Conservation (phyloP, 768 basidiomycete genomes). For the Multifurca ochricompacta region DNA sequence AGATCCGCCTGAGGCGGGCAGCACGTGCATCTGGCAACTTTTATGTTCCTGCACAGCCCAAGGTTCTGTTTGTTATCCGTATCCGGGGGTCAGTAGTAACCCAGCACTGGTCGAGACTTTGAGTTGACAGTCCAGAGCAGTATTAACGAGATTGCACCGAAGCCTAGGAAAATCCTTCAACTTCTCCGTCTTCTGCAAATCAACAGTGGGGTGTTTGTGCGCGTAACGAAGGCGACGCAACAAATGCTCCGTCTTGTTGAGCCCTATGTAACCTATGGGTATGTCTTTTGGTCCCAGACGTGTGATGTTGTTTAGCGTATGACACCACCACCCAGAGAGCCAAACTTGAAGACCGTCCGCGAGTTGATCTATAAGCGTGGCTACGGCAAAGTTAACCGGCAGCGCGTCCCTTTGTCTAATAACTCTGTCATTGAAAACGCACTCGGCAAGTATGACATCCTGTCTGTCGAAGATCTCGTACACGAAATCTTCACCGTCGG, state of each 20-base stretch:
- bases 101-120: constrained; percentile 12
- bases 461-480: constrained; percentile 94
- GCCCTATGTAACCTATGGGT: constrained; percentile 98
- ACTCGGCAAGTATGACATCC: constrained; percentile 91
- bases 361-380: constrained; percentile 99
- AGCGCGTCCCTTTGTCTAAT: constrained; percentile 91
- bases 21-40: constrained; percentile 91
- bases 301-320: background rate
- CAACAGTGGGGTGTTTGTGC: constrained; percentile 99
- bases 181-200: constrained; percentile 98
- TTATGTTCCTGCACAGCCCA: constrained; percentile 94
- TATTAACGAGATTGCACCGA: constrained; percentile 99
- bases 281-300: constrained; percentile 24
- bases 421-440: constrained; percentile 87
- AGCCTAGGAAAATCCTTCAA: constrained; percentile 98
- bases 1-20: constrained; percentile 89
- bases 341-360: constrained; percentile 93
- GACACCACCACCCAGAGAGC: constrained; percentile 49
- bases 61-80: constrained; percentile 96
- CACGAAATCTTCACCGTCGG: constrained; percentile 94
- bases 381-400: constrained; percentile 97
- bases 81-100: constrained; percentile 75
- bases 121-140: constrained; percentile 34
- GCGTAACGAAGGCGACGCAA: constrained; percentile 91
- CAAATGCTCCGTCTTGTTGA: constrained; percentile 98